These are phyloP conservation scores for Ormosia emarginata DNA, from an alignment of 306 rosid species.

Conservation along the genomic window DNA sequence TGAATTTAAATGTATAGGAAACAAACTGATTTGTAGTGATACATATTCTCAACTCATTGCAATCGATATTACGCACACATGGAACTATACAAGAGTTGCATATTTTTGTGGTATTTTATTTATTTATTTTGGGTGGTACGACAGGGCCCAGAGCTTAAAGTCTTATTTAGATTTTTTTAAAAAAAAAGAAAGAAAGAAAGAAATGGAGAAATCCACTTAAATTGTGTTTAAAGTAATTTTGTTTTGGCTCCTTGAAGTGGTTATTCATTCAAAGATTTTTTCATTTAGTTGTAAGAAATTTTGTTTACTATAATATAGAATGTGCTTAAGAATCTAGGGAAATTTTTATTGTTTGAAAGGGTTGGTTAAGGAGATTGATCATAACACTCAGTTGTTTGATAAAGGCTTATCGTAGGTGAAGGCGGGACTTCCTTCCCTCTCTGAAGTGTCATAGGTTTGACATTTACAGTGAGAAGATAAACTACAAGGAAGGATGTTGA, in stretches of 20 bases:
- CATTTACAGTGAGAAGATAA: not conserved
- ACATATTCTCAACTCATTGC: not conserved
- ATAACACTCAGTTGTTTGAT: too few relatives aligned
- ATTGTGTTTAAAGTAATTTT: not conserved
- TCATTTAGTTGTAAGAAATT: not conserved
- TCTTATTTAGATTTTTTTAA: not conserved
- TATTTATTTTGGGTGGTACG: too few relatives aligned
- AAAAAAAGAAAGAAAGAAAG: not conserved
- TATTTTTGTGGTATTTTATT: too few relatives aligned
- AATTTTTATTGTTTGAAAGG: not conserved
- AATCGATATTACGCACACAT: not conserved
- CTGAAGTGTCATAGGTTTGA: not conserved
- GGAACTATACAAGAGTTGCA: too few relatives aligned
- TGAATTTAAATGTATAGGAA: not conserved
- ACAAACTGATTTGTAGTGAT: not conserved
- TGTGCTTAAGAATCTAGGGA: not conserved
- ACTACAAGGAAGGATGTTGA: not conserved
- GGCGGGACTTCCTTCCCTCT: not conserved
- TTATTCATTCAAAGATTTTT: not conserved
- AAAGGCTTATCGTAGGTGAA: not conserved
- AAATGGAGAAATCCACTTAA: not conserved
- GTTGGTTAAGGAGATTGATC: too few relatives aligned
- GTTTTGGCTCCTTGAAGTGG: not conserved
- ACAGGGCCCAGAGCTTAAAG: not conserved
- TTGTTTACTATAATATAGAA: not conserved